Evolutionary conservation across 345 rosid species (phyloP).

Genomic region (Bruguiera gymnorhiza): DNA sequence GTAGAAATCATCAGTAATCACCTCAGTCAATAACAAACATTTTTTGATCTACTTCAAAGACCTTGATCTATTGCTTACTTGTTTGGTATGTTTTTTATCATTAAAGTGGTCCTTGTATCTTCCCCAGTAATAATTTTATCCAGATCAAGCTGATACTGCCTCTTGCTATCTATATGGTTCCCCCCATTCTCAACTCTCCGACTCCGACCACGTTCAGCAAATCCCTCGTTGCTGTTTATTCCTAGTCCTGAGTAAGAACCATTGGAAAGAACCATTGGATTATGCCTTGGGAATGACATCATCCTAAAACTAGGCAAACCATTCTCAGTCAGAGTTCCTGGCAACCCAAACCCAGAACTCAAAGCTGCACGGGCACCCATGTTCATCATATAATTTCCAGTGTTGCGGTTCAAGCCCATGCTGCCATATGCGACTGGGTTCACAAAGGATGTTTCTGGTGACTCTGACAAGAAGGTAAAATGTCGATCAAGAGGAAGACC

Average conservation of each 20-base stretch:
- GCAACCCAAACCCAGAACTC: conserved; percentile 46
- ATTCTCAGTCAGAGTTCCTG: conserved; percentile 46
- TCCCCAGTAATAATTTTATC: conserved; percentile 65
- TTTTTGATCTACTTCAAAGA: background rate
- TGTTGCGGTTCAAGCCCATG: conserved; percentile 40
- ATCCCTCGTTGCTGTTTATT: conserved; percentile 41
- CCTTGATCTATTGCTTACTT: conserved; percentile 10
- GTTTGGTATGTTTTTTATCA: conserved; percentile 31
- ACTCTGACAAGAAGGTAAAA: conserved; percentile 70
- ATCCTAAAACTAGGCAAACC: conserved; percentile 54
- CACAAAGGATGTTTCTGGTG: conserved; percentile 67
- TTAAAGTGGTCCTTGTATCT: conserved; percentile 35
- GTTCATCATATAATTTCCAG: conserved; percentile 46
- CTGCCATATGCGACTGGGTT: conserved; percentile 52
- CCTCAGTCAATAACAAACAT: background rate
- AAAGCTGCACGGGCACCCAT: conserved; percentile 41
- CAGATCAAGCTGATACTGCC: conserved; percentile 82
- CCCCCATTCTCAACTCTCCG: conserved; percentile 41
- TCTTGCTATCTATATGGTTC: conserved; percentile 59
- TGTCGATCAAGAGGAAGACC: conserved; percentile 74
- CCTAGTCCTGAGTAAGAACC: conserved; percentile 53
- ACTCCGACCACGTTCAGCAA: conserved; percentile 46
- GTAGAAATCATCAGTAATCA: background rate
- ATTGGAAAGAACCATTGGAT: conserved; percentile 43
- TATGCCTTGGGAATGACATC: conserved; percentile 53